A percentile compares a stretch with the other conserved stretches of the same genome.
Conservation (phyloP, 1,284 basidiomycete genomes). For the Boletus sp. region DNA sequence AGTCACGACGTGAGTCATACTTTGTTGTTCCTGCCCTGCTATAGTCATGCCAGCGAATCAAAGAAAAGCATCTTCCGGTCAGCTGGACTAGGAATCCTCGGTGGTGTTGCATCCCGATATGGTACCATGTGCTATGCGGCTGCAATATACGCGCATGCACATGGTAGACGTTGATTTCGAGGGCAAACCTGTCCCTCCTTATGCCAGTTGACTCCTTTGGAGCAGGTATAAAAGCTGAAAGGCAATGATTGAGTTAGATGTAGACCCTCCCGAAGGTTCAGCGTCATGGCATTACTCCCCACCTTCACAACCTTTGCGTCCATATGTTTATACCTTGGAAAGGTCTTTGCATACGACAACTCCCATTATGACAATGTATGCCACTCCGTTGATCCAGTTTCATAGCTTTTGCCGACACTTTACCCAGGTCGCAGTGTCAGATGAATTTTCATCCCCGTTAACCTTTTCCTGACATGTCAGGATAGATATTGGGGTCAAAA, state of each 20-base stretch:
- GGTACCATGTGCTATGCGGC: conserved; percentile 6
- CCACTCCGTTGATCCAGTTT: conserved; percentile 4
- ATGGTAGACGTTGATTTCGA: conserved; percentile 8
- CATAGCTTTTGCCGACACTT: background rate
- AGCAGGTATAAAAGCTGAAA: conserved; percentile 23
- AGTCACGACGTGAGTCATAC: background rate
- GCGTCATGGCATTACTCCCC: conserved; percentile 15
- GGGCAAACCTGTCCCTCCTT: background rate
- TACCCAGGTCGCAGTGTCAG: conserved; percentile 50
- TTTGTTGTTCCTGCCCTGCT: conserved; percentile 1
- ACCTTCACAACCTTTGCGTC: conserved; percentile 2
- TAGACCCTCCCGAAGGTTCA: conserved; percentile 1
- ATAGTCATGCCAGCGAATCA: conserved; percentile 13
- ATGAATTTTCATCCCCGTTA: conserved; percentile 3
- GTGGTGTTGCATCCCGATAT: conserved; percentile 12
- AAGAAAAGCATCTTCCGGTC: background rate
- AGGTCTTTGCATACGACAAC: conserved; percentile 45
- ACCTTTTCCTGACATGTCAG: conserved; percentile 7
- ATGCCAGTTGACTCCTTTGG: background rate
- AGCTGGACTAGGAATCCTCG: conserved; percentile 9
- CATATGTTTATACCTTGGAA: conserved; percentile 16
- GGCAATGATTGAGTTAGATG: background rate
- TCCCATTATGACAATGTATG: conserved; percentile 59
- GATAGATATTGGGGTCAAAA: conserved; percentile 31
- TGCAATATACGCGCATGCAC: conserved; percentile 4